These are phyloP conservation scores for Clavispora fructus DNA, from an alignment of 805 yeast species.

Conservation along the genomic window DNA sequence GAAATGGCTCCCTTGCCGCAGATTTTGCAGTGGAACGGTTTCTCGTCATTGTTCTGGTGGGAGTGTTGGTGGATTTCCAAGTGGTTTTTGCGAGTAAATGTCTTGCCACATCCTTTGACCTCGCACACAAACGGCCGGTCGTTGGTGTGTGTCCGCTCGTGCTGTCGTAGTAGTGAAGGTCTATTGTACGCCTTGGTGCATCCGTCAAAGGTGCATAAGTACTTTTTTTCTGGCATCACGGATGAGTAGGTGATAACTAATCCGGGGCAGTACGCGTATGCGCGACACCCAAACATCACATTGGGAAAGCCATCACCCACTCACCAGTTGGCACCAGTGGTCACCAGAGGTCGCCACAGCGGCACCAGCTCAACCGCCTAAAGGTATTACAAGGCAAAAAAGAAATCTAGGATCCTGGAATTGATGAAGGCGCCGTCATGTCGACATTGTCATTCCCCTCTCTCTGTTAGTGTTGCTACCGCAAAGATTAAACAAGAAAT, in stretches of 20 bases:
- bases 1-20: slow-evolving; percentile 85
- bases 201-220: slow-evolving; percentile 56
- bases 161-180: slow-evolving; percentile 82
- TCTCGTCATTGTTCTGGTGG: slow-evolving; percentile 48
- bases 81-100: slow-evolving; percentile 76
- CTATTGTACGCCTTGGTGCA: slow-evolving; percentile 76
- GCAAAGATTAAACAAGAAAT: neutral
- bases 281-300: neutral
- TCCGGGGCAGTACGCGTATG: neutral
- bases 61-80: slow-evolving; percentile 68
- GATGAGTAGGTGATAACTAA: neutral
- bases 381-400: no score
- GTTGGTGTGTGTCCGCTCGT: slow-evolving; percentile 68
- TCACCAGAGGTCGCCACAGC: no score
- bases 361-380: no score
- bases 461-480: no score
- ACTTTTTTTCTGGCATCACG: slow-evolving; percentile 35
- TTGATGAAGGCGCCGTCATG: no score
- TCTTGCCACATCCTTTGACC: slow-evolving; percentile 49
- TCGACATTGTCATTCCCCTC: no score
- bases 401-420: no score
- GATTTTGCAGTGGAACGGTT: slow-evolving; percentile 65
- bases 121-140: slow-evolving; percentile 73
- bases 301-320: no score
- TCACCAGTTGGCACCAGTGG: no score